Evolutionary conservation across 1,139 yeast genomes (phyloP).

Genomic region (Pneumocystis jirovecii): DNA sequence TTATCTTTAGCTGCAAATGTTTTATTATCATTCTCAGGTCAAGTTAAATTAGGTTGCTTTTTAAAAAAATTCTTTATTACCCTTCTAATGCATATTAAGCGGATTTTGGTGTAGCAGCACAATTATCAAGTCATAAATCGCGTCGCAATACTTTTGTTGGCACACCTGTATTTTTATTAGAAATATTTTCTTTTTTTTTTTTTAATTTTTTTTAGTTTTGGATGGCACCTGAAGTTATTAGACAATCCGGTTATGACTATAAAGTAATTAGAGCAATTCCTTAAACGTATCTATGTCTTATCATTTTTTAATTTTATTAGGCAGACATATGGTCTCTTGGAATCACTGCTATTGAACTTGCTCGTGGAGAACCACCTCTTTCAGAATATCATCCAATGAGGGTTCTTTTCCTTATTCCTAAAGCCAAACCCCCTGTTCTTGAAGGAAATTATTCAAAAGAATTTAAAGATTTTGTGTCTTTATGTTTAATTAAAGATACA

Average conservation of each 20-base stretch:
- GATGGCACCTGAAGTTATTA: slow-evolving; percentile 97
- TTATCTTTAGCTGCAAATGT: slow-evolving; percentile 49
- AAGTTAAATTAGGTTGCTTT: slow-evolving; percentile 43
- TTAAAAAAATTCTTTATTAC: neutral
- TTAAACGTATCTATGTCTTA: neutral
- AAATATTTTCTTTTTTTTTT: neutral
- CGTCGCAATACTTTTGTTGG: slow-evolving; percentile 87
- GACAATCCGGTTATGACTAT: slow-evolving; percentile 73
- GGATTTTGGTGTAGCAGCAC: slow-evolving; percentile 93
- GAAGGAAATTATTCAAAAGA: slow-evolving; percentile 33
- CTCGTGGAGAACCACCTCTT: slow-evolving; percentile 72
- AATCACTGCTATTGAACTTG: slow-evolving; percentile 70
- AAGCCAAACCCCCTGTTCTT: slow-evolving; percentile 36
- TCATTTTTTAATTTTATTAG: neutral
- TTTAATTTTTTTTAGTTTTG: slow-evolving; percentile 35
- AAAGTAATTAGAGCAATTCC: slow-evolving; percentile 21
- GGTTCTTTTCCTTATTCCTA: slow-evolving; percentile 47
- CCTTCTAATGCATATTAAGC: slow-evolving; percentile 29
- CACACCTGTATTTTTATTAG: slow-evolving; percentile 39
- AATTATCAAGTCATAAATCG: slow-evolving; percentile 60
- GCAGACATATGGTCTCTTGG: slow-evolving; percentile 98
- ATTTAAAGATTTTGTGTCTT: slow-evolving; percentile 47
- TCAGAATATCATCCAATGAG: slow-evolving; percentile 67
- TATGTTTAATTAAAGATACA: slow-evolving; percentile 54
- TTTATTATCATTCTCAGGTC: slow-evolving; percentile 49